Conservation (phyloP, 176 grass and related monocot genomes). For the Chrysopogon serrulatus region DNA sequence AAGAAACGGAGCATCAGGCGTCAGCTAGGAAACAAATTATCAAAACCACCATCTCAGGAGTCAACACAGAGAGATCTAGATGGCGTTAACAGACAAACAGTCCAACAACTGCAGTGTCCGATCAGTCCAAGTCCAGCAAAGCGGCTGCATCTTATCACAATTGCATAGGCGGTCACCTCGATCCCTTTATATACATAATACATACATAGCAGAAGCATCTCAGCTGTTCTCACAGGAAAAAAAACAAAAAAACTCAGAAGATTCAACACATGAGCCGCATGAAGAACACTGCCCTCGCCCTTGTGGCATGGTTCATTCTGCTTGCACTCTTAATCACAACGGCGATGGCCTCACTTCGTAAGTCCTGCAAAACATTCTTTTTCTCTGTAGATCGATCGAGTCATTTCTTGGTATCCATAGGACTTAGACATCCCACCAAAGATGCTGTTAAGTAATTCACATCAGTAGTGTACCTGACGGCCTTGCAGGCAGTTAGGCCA, state of each 20-base stretch:
- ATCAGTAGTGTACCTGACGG: not conserved
- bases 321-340: slow-evolving; percentile 28
- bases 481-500: not conserved
- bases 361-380: not conserved
- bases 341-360: slow-evolving; percentile 22
- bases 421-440: not conserved
- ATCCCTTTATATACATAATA: not conserved
- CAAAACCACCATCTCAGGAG: not conserved
- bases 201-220: not conserved
- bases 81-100: no score
- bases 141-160: slow-evolving; percentile 1
- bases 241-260: no score
- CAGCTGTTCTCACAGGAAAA: not conserved
- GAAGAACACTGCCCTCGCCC: slow-evolving; percentile 25
- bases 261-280: slow-evolving; percentile 28
- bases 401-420: not conserved
- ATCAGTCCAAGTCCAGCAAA: slow-evolving; percentile 34
- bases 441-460: not conserved
- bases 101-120: no score
- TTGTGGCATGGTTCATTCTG: slow-evolving; percentile 37
- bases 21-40: not conserved
- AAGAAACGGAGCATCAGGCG: not conserved
- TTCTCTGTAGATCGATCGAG: not conserved
- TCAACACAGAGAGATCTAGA: not conserved
- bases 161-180: not conserved